Base-by-base conservation (phyloP, 306 rosid genomes). In the Cicer bijugum region DNA sequence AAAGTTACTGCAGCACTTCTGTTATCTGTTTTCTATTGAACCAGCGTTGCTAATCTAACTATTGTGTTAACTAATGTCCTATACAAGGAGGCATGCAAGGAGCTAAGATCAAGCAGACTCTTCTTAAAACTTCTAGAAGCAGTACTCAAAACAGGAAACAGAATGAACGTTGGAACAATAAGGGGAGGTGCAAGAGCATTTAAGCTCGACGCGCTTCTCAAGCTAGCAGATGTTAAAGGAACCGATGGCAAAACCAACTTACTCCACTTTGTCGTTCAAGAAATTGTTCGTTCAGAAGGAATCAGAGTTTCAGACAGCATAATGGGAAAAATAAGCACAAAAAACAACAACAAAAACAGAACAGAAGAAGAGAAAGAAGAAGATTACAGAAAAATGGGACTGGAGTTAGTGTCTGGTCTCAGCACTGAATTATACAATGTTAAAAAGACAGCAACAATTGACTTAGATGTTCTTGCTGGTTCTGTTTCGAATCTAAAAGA, bases 81-180 rank as follows among this genome's bases (percentile, higher is more conserved):
- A 12, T 40, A 9, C 28, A 38, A 95, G 99, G 97, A 95, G 15
- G 99, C 99, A 1, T 95, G 99, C 92, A 91, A 90, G 86, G 99
- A 95, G 52, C 89, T 91, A 63, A 80, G 89, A 59, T 95, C 99
- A 72, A 95, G 97, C 87, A 89, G 99, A 79, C 88, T 95, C 12
- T 95, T 95, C 91, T 72, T 87, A 79, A 95, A 95, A 60, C 42
- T 95, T 52, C 92, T 95, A 0, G 99, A 95, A 84, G 87, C 99
- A 5, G 99, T 95, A 14, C 86, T 95, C 0, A 95, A 95, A 84
- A 95, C 99, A 7, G 99, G 99, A 3, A 95, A 95, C 74, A 82
- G 99, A 7, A 91, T 95, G 99, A 95, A 95, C 46, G 97, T 95
- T 0, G 99, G 99, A 56, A 95, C 99, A 1, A 92, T 90, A 55